A percentile compares a stretch with the other conserved stretches of the same genome.
phyloP scores from a whole-genome alignment of 78 protist genomes.

The Neovahlkampfia damariscottae region DNA sequence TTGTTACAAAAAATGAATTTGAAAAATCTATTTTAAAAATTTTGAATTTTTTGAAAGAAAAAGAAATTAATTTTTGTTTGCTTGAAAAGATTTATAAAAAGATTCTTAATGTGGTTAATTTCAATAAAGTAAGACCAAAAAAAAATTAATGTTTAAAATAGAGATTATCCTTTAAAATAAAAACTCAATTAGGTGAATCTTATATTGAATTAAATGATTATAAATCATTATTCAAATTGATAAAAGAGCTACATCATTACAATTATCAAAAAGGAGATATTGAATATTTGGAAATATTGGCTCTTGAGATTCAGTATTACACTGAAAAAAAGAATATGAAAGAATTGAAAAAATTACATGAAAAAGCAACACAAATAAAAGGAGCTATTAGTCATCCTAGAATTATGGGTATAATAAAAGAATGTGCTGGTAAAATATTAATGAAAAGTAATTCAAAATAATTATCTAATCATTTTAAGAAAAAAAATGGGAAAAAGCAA shows the following conservation, averaged over 20 bases:
- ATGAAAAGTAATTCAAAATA: too few species aligned
- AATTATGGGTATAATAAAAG: conserved; percentile 86
- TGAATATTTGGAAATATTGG: conserved; percentile 83
- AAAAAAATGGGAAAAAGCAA: conserved; percentile 67
- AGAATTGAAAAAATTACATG: conserved; percentile 55
- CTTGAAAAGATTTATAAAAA: background rate
- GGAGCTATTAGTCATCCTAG: conserved; percentile 87
- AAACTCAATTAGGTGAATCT: background rate
- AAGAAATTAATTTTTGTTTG: background rate
- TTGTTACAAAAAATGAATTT: conserved; percentile 45
- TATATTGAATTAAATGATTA: background rate
- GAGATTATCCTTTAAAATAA: background rate
- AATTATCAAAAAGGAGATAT: conserved; percentile 44
- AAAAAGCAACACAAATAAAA: conserved; percentile 49
- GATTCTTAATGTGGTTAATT: background rate
- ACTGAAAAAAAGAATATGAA: conserved; percentile 74
- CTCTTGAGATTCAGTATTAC: conserved; percentile 88
- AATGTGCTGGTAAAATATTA: conserved; percentile 89
- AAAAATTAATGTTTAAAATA: background rate
- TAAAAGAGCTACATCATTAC: background rate
- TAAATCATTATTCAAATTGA: background rate
- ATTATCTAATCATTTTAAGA: too few species aligned
- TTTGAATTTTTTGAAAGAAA: conserved; percentile 23
- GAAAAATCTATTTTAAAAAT: conserved; percentile 47
- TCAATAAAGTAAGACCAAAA: background rate